Evolutionary conservation across 1,139 yeast genomes (phyloP), one percentile per base, ranked within the genome.

Genomic region (Candida mesenterica): DNA sequence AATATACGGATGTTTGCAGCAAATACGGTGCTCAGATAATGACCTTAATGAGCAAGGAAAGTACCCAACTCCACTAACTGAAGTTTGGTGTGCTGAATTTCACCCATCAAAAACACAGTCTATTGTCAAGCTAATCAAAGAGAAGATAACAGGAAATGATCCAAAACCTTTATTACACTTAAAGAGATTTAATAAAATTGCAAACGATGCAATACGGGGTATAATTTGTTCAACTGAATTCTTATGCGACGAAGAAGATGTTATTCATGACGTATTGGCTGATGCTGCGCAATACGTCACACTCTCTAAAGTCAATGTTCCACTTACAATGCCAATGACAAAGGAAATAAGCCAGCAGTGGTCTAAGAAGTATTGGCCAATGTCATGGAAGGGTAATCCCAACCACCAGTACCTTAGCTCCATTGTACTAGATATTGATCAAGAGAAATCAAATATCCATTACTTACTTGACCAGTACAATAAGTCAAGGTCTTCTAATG

Each of bases 311-410:
- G 41, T 50, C 7, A 44, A 51, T 2, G 72, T 82, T 2, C 85
- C 92, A 0, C 48, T 49, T 25, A 65, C 64, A 38, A 71, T 72
- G 16, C 90, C 94, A 0, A 60, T 70, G 4, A 78, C 87, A 2
- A 84, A 82, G 49, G 88, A 82, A 16, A 59, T 77, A 12, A 72
- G 83, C 6, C 44, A 59, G 1, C 63, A 65, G 30, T 89, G 96
- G 97, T 73, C 90, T 1, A 42, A 53, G 1, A 43, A 56, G 23
- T 76, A 75, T 43, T 92, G 98, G 98, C 97, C 97, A 0, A 62
- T 87, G 40, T 70, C 88, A 23, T 92, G 97, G 97, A 81, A 89
- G 47, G 97, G 97, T 0, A 87, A 90, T 51, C 95, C 96, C 0
- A 72, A 82, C 44, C 82, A 85, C 35, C 92, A 87, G 51, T 78